Base-by-base conservation (phyloP, 495 filamentous ascomycete species). In the Wilcoxina mikolae region DNA sequence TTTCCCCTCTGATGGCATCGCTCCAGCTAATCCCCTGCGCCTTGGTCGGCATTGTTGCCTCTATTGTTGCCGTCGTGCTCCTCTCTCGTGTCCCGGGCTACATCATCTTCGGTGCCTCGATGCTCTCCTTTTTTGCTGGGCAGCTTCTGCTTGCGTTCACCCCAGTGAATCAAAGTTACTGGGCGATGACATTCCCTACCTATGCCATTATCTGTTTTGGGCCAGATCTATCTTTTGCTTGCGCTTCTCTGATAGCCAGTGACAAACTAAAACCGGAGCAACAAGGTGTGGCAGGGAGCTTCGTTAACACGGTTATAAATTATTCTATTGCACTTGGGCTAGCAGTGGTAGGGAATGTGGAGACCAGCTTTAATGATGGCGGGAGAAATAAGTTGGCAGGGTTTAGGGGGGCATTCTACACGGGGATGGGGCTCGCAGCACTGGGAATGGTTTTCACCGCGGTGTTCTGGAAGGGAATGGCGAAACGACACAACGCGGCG, bases 241-340 rank as follows among this genome's bases (percentile, higher is more conserved):
- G 74, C n/a, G 70, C 69, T 0, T 79, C 75, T 3, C 67, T 85
- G 2, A 70, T 85, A 18, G 68, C 83, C 10, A 76, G 72, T 46
- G 75, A 81, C 56, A 67, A 71, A 5, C 69, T 83, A 51, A 68
- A 68, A 4, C 71, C 70, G 33, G 71, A 80, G 50, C 74, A 83
- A 59, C 80, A 85, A 62, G 81, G 81, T 5, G 69, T 82, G 9
- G 79, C 76, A 3, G 78, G 77, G 0, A 75, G 71, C n/a, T 64
- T 87, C 22, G 76, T 84, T 12, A 79, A 70, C 41, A 83, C 80
- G 0, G 68, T 79, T 4, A 75, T 83, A 45, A 83, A 84, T 54
- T 85, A 84, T 56, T 74, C 70, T 42, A 81, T 85, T 52, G 76
- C 74, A 0, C 60, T 84, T n/a, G 80, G 79, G 0, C 62, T 86